Base-by-base conservation (phyloP, 441 rosid genomes). In the Syzygium malaccense region DNA sequence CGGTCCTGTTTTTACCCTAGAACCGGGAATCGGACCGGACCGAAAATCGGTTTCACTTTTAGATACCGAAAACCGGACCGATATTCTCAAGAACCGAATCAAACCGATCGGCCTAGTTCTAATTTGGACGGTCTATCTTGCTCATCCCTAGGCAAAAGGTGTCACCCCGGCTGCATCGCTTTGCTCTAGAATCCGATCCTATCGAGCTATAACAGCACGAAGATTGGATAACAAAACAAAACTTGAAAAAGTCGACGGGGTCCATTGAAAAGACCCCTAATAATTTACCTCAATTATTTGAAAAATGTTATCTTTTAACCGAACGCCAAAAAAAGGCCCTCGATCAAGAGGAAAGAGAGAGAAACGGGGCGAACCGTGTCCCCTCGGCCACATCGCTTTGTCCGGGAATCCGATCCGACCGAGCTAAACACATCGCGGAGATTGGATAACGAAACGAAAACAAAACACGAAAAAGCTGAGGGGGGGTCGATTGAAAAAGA, bases 81-180 rank as follows among this genome's bases (percentile, higher is more conserved):
- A 41, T 41, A 41, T 41, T 41, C 7, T 41, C 7, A 5, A 41
- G 45, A 41, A 6, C 8, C 45, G 8, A 8, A 41, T 5, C 45
- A 41, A 41, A 41, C 1, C 45, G 8, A 1, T 41, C 45, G 45
- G 1, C 6, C 8, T 8, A 8, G 6, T 41, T 8, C 8, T 1
- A 6, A 41, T 41, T 41, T 41, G 7, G 8, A 8, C 45, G 1
- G 0, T 41, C 45, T 6, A 41, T 41, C 45, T 6, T 41, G 45
- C 8, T 41, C 8, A 6, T 6, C 45, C 45, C 45, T 41, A 41
- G 45, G 45, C 8, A 8, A 60, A 60, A 60, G n/a, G 68, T 17
- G 18, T 13, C 4, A 33, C 19, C 32, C 68, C 19, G 68, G 68
- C 68, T 26, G 20, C 79, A 41, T 19, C 15, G 48, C 45, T 45